Evolutionary conservation across 1,284 basidiomycete genomes (phyloP), one percentile per base, ranked within the genome.

Genomic region (Inonotus hispidus): DNA sequence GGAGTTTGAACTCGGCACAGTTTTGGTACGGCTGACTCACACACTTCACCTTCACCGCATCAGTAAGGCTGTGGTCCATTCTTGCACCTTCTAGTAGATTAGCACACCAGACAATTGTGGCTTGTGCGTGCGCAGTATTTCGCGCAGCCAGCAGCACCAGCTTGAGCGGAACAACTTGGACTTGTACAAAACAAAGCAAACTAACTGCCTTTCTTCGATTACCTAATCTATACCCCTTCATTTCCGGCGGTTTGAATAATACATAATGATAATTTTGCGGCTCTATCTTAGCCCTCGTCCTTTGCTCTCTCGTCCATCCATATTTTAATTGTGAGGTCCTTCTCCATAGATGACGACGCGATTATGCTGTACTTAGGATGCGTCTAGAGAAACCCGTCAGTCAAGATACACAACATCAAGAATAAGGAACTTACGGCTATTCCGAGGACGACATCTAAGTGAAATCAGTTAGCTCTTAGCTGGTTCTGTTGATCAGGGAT

Each of bases 261-360:
- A 32, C 3, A 32, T 32, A 32, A 32, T 4, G 8, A 8, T 8
- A 32, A 32, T 32, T 4, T 32, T 32, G 32, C 32, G 8, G 8
- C 32, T 4, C 32, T 32, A 32, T 49, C 8, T 52, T 39, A 63
- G 8, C 60, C 53, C n/a, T 45, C 50, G 32, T 56, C 58, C 32
- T 65, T 55, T 32, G 55, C 32, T 57, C 63, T 68, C 60, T 79
- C 74, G 66, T 89, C 85, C 60, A 79, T 77, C 92, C 92, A 95
- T 27, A 95, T 68, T 59, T 86, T 82, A 66, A 95, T 90, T 1
- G 84, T 85, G 62, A 90, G 73, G 68, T 94, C 92, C 68, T 91
- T 91, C 68, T 94, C 92, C 80, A 92, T 86, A 13, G 85, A 82
- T 27, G 90, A 91, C 6, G 90, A 90, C 6, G 91, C 92, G 64